A percentile compares a stretch with the other conserved stretches of the same genome.
phyloP scores from a whole-genome alignment of 2,329 filamentous ascomycete genomes.

The Ophiostoma sp. region DNA sequence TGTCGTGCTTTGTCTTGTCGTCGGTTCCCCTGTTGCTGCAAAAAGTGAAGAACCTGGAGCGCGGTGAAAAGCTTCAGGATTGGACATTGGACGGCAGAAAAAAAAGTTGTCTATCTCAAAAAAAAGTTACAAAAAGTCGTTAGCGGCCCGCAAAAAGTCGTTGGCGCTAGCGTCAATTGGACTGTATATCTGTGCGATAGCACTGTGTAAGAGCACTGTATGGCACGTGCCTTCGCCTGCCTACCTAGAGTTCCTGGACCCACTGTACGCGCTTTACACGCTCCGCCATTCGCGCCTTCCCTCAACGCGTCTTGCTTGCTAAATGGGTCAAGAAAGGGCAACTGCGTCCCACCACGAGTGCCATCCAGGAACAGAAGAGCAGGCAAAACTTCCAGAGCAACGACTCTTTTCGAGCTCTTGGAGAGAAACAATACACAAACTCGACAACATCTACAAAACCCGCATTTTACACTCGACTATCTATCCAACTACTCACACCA shows the following conservation, averaged over 20 bases:
- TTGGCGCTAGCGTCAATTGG: neutral
- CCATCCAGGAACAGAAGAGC: neutral
- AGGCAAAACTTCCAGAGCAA: conserved; percentile 15
- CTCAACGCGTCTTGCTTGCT: conserved; percentile 23
- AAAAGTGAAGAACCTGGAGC: conserved; percentile 15
- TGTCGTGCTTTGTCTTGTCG: conserved; percentile 8
- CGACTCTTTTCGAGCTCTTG: neutral
- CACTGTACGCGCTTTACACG: conserved; percentile 26
- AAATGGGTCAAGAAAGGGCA: conserved; percentile 24
- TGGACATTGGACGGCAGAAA: conserved; percentile 30
- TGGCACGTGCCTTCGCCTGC: conserved; percentile 24
- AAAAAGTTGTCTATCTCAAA: conserved; percentile 28
- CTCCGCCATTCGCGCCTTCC: conserved; percentile 25
- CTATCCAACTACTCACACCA: neutral
- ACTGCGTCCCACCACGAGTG: conserved; percentile 14
- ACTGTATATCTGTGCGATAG: neutral
- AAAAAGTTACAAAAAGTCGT: conserved; percentile 26
- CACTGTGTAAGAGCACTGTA: conserved; percentile 19
- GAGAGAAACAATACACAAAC: neutral
- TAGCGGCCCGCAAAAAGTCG: conserved; percentile 23
- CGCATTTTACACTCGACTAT: neutral
- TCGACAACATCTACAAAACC: neutral
- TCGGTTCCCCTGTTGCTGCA: neutral
- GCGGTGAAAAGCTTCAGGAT: conserved; percentile 23
- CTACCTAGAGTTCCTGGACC: neutral